These are phyloP conservation scores for Penicillium malachiteum DNA, from an alignment of 495 filamentous ascomycete species.

Conservation along the genomic window DNA sequence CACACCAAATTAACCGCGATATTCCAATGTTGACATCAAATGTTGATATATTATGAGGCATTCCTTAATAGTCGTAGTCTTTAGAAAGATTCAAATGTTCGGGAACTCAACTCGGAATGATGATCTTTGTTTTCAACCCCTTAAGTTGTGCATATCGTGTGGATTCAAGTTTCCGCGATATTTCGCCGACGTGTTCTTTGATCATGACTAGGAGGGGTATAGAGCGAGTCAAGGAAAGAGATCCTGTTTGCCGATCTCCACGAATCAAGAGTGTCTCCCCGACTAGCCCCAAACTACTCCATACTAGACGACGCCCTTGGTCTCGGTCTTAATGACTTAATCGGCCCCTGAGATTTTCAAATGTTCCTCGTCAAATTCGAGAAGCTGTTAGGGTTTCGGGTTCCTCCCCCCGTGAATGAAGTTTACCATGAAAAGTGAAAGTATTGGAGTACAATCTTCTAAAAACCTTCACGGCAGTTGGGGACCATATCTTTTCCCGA, in stretches of 20 bases:
- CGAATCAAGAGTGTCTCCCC: background rate
- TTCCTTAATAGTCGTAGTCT: too few relatives aligned
- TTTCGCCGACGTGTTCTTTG: background rate
- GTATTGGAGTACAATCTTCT: background rate
- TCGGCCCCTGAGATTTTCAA: too few relatives aligned
- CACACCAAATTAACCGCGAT: background rate
- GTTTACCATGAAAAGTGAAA: too few relatives aligned
- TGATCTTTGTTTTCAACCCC: too few relatives aligned
- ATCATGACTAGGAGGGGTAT: background rate
- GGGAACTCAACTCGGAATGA: too few relatives aligned
- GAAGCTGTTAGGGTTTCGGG: background rate
- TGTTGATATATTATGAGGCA: too few relatives aligned
- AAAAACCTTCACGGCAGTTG: background rate
- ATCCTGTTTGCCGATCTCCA: conserved; percentile 4
- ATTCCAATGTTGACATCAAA: too few relatives aligned
- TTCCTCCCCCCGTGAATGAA: background rate
- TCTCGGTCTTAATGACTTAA: too few relatives aligned
- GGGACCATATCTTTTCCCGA: background rate
- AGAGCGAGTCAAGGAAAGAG: background rate
- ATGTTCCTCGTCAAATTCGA: background rate
- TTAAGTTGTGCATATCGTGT: too few relatives aligned
- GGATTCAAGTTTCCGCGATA: background rate
- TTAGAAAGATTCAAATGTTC: too few relatives aligned
- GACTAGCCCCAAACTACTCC: background rate
- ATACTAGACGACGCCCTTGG: background rate